Conservation (phyloP, 140 eudicot species). For the Stevia rebaudiana region DNA sequence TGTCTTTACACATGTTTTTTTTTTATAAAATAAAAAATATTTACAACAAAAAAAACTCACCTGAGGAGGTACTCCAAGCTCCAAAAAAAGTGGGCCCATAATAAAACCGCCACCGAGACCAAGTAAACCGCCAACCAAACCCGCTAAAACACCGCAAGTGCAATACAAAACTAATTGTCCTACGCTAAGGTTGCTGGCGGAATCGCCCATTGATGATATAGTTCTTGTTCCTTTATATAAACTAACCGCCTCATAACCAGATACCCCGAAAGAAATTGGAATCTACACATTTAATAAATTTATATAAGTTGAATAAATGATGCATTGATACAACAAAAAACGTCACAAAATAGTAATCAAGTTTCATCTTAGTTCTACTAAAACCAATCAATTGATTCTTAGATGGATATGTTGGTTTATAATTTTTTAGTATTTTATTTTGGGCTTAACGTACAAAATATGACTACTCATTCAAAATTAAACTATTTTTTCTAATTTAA, state of each 20-base stretch:
- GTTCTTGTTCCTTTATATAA: conserved; percentile 62
- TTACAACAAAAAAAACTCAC: conserved; percentile 28
- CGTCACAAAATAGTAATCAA: too few relatives aligned
- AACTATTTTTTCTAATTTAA: too few relatives aligned
- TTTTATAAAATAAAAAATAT: neutral
- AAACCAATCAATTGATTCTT: too few relatives aligned
- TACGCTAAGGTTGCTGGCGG: conserved; percentile 39
- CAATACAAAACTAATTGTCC: conserved; percentile 57
- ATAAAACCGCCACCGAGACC: conserved; percentile 99
- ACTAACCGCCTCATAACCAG: conserved; percentile 63
- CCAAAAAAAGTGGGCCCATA: conserved; percentile 91
- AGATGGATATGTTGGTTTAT: too few relatives aligned
- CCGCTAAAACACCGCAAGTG: conserved; percentile 64
- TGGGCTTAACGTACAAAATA: too few relatives aligned
- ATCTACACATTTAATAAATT: conserved; percentile 33
- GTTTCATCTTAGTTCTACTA: too few relatives aligned
- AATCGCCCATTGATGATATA: conserved; percentile 65
- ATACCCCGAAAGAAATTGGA: conserved; percentile 79
- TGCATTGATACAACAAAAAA: neutral
- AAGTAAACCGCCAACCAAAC: conserved; percentile 86
- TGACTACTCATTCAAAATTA: too few relatives aligned
- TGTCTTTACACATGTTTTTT: neutral
- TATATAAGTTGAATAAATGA: neutral
- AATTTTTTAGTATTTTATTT: too few relatives aligned
- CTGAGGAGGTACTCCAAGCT: conserved; percentile 94